Conservation (phyloP, 805 yeast genomes). For the Komagataella populi region DNA sequence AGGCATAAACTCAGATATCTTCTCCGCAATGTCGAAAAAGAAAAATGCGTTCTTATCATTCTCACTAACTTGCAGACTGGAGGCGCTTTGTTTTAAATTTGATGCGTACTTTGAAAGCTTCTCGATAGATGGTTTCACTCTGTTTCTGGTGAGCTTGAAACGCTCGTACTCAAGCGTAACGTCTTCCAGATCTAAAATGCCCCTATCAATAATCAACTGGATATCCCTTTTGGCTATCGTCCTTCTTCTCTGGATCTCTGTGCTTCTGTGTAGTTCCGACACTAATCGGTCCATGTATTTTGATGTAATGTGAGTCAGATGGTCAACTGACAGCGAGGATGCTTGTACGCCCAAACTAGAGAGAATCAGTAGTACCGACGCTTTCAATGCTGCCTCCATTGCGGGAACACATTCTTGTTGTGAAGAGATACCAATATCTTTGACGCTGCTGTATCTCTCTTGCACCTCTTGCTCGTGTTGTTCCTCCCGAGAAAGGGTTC, state of each 20-base stretch:
- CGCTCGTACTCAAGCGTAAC: conserved; percentile 22
- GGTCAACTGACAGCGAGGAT: conserved; percentile 21
- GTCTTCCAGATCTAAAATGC: conserved; percentile 23
- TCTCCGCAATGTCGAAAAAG: conserved; percentile 33
- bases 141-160: conserved; percentile 8
- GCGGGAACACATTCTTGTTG: conserved; percentile 2
- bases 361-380: conserved; percentile 23
- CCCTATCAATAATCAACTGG: conserved; percentile 26
- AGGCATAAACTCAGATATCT: conserved; percentile 40
- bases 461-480: neutral
- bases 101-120: conserved; percentile 2
- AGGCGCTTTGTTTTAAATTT: conserved; percentile 6
- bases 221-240: conserved; percentile 41
- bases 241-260: conserved; percentile 48
- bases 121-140: conserved; percentile 1
- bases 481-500: neutral
- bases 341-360: conserved; percentile 17
- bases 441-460: neutral
- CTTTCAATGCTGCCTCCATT: conserved; percentile 17
- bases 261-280: conserved; percentile 29
- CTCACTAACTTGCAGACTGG: conserved; percentile 16
- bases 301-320: conserved; percentile 20
- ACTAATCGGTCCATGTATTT: conserved; percentile 24
- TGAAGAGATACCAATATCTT: neutral
- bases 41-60: conserved; percentile 39